A percentile compares a stretch with the other conserved stretches of the same genome.
These are phyloP conservation scores for Penicillium sp. DNA, from an alignment of 2,329 filamentous ascomycete species.

Conservation along the genomic window DNA sequence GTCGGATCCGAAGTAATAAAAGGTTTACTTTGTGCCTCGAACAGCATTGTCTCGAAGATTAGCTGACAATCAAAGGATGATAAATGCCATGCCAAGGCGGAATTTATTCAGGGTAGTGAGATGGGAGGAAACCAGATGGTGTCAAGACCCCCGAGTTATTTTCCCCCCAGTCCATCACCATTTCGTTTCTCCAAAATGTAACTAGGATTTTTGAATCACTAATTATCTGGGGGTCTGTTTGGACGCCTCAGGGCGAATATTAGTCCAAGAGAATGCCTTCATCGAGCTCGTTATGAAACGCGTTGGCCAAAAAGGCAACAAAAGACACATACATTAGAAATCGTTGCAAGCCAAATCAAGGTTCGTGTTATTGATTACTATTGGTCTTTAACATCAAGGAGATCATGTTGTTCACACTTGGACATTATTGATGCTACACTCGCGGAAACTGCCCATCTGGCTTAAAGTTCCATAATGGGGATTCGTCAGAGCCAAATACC, in stretches of 20 bases:
- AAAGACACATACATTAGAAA: neutral
- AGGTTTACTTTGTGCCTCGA: neutral
- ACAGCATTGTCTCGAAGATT: too few species aligned
- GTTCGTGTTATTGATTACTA: neutral
- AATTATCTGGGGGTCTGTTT: neutral
- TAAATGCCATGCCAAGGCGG: too few species aligned
- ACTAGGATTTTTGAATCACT: neutral
- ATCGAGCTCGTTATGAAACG: too few species aligned
- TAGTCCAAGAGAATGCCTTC: neutral
- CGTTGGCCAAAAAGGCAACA: neutral
- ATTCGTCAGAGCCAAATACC: neutral
- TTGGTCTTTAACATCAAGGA: neutral
- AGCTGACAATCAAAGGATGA: too few species aligned
- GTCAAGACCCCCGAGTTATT: too few species aligned
- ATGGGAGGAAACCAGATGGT: too few species aligned
- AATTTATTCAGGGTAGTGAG: too few species aligned
- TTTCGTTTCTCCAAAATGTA: too few species aligned
- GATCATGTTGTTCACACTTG: neutral
- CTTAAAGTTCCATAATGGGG: neutral
- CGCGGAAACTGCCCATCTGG: neutral
- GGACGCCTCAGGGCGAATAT: too few species aligned
- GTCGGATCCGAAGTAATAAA: neutral
- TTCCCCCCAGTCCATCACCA: too few species aligned
- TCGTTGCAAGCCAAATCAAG: neutral
- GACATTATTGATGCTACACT: neutral